phyloP scores from a whole-genome alignment of 1,284 basidiomycete species.

The Ceratobasidium sp. region DNA sequence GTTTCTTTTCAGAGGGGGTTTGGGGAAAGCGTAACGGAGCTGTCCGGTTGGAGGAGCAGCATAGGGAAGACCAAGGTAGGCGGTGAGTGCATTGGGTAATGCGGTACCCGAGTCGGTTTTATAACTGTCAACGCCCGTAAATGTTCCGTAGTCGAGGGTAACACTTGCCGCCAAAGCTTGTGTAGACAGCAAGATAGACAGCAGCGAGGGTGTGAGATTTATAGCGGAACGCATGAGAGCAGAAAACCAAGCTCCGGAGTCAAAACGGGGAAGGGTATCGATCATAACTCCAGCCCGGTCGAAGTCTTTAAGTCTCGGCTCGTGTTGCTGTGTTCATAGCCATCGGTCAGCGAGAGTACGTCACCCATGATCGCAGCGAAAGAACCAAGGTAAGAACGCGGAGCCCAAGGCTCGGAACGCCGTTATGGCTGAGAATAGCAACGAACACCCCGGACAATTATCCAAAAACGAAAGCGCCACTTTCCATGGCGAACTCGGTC shows the following conservation, averaged over 20 bases:
- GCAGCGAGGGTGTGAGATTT: neutral
- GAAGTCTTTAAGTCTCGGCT: neutral
- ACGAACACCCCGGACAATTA: neutral
- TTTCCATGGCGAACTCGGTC: too few relatives aligned
- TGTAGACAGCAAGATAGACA: slow-evolving; percentile 10
- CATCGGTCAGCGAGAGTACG: neutral
- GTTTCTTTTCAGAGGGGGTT: slow-evolving; percentile 21
- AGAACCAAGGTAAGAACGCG: neutral
- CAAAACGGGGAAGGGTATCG: neutral
- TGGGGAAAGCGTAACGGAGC: slow-evolving; percentile 27
- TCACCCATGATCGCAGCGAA: neutral
- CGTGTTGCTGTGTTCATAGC: neutral
- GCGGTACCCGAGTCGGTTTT: slow-evolving; percentile 10
- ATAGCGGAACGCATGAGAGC: neutral
- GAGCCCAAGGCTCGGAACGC: too few relatives aligned
- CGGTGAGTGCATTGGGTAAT: slow-evolving; percentile 10
- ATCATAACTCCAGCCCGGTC: neutral
- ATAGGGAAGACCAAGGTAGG: slow-evolving; percentile 45
- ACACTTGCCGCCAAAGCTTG: slow-evolving; percentile 1
- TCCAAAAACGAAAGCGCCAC: neutral
- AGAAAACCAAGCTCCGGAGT: neutral
- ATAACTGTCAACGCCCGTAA: slow-evolving; percentile 32
- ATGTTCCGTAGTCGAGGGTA: slow-evolving; percentile 34
- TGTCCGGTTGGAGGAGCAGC: slow-evolving; percentile 44
- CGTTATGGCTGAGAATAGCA: neutral